Base-by-base conservation (phyloP, 2,329 filamentous ascomycete genomes). In the Aureobasidium sp. region DNA sequence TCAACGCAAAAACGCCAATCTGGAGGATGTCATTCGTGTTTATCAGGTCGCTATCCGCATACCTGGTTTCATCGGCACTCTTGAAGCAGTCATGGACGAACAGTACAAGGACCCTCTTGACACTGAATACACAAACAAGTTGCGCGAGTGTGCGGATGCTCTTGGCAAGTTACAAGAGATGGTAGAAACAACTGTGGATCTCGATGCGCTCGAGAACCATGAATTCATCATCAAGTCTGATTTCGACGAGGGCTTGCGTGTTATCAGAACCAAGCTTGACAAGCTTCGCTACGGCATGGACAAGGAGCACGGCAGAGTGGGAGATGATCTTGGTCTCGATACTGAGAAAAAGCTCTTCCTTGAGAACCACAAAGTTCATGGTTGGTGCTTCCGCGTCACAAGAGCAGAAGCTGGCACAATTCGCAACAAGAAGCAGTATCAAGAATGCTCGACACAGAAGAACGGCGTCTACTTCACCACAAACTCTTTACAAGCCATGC, bases 161-260 rank as follows among this genome's bases (percentile, higher is more conserved):
- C 82, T 99, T 56, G 87, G 84, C 29, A 96, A 91, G 72, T 80
- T 99, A 12, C 90, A 93, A 70, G 94, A 99, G 72, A 97, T 99
- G 91, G 94, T 99, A 0, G 94, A 99, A 78, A 96, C 94, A 1
- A 99, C 95, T 0, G 92, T 99, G 15, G 94, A 99, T 70, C 84
- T 99, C 0, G 90, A 96, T 63, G 94, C 94, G 2, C 84, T 99
- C 12, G 93, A 99, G 70, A 91, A 94, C 67, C 94, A 99, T 71
- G 94, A 99, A 72, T 99, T 95, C 76, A 93, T 97, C 69, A 99
- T 99, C 82, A 99, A 97, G 76, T 90, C 95, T 0, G 94, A 99
- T 71, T 99, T 97, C 66, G 94, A 99, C 70, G 91, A 97, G 63
- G 84, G 87, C 61, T 80, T 99, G 41, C 86, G 88, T 20, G 85